phyloP scores from a whole-genome alignment of 1,284 basidiomycete species.

The Leccinum pallidistipes region DNA sequence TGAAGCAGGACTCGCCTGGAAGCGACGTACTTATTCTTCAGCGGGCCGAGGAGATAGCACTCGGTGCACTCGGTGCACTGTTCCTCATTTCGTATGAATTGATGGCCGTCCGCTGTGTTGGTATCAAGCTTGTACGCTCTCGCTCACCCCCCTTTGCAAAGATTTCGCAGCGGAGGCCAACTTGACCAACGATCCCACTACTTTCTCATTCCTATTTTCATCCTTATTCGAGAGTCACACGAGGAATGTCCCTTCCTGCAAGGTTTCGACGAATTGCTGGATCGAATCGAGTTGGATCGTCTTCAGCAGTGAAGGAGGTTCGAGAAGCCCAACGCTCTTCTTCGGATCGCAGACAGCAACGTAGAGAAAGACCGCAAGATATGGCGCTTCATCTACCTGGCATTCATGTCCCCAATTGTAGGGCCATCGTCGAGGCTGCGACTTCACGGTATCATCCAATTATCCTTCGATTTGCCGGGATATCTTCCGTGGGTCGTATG shows the following conservation, averaged over 20 bases:
- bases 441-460: slow-evolving; percentile 63
- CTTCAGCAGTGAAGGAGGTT: slow-evolving; percentile 64
- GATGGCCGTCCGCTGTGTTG: slow-evolving; percentile 50
- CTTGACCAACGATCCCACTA: slow-evolving; percentile 22
- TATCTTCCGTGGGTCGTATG: slow-evolving; percentile 45
- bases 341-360: slow-evolving; percentile 68
- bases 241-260: slow-evolving; percentile 46
- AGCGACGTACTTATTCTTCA: slow-evolving; percentile 40
- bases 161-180: slow-evolving; percentile 41
- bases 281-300: slow-evolving; percentile 55
- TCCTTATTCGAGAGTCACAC: slow-evolving; percentile 37
- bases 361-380: slow-evolving; percentile 63
- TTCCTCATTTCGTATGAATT: slow-evolving; percentile 77
- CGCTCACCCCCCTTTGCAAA: slow-evolving; percentile 44
- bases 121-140: slow-evolving; percentile 58
- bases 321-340: slow-evolving; percentile 49
- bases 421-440: slow-evolving; percentile 65
- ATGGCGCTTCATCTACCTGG: slow-evolving; percentile 71
- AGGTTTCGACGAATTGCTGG: slow-evolving; percentile 67
- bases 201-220: slow-evolving; percentile 42
- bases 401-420: slow-evolving; percentile 56
- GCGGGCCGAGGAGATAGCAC: slow-evolving; percentile 64
- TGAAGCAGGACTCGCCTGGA: slow-evolving; percentile 42
- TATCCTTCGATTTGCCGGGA: slow-evolving; percentile 57
- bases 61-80: slow-evolving; percentile 69